Evolutionary conservation across 129 eudicot genomes (phyloP).

Genomic region (Centrapalus pauciflorus): DNA sequence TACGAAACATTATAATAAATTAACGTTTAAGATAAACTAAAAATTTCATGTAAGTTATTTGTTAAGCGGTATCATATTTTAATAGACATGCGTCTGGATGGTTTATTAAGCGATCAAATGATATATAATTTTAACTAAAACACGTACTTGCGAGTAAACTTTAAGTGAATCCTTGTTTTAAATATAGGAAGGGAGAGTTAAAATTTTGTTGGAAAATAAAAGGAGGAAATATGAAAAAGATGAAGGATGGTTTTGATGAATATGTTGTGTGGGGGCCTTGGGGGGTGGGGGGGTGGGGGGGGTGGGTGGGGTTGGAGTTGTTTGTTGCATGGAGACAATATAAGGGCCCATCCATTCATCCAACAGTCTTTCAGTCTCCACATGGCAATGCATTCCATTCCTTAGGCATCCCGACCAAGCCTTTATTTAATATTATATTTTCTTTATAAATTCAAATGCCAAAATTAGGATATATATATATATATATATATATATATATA

Average conservation of each 20-base stretch:
- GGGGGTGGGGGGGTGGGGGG: not conserved
- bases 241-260: not conserved
- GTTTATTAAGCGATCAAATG: too few species aligned
- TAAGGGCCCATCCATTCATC: not conserved
- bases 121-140: too few species aligned
- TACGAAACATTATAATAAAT: too few species aligned
- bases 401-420: conserved; percentile 21
- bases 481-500: not conserved
- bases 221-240: not conserved
- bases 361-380: conserved; percentile 21
- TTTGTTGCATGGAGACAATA: conserved; percentile 31
- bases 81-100: too few species aligned
- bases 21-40: too few species aligned
- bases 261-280: not conserved
- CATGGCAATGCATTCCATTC: conserved; percentile 15
- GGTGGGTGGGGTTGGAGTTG: not conserved
- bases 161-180: too few species aligned
- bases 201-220: too few species aligned
- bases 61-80: too few species aligned
- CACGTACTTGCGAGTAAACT: too few species aligned
- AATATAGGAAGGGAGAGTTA: too few species aligned
- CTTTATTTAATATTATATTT: not conserved
- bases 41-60: too few species aligned
- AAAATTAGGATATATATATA: not conserved
- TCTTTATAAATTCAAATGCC: not conserved